Evolutionary conservation across 257 asterid species (phyloP), one percentile per base, ranked within the genome.

Genomic region (Jacaranda copaia): DNA sequence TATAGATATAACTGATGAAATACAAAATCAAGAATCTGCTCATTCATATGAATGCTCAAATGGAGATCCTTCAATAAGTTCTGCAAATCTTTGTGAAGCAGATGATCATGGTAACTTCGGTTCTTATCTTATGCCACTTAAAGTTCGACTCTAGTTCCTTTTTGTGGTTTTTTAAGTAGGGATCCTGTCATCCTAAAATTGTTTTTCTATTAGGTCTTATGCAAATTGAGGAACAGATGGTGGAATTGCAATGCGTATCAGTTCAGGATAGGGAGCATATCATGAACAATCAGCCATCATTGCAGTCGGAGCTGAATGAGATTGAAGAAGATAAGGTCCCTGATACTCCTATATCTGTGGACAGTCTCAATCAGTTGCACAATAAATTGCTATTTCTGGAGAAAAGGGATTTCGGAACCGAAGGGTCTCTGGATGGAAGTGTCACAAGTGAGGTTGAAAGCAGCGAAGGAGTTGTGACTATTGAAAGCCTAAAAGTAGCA

Each of bases 381-480:
- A 42, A 42, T 6, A 42, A 42, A 42, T 42, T 42, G 46, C 46
- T 42, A 42, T 42, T 42, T 42, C 46, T 42, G 46, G 46, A 42
- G 46, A 42, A 42, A 42, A 42, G 81, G 58, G 94, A 86, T 81
- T 81, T 55, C 0, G 90, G 85, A 20, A 71, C 84, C 25, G 90
- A 90, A 63, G 92, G 79, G 68, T 87, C 96, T 4, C 60, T 88
- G 39, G 96, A 88, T 80, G 96, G 89, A 76, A 88, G 92, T 82
- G 83, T 85, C n/a, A 70, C 80, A 15, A 86, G 91, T 74, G 92
- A 88, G 70, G 69, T 84, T 36, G 95, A 89, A 64, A 80, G 85
- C 12, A 81, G 84, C 8, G 91, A 85, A 43, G 87, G 81, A 62
- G 79, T 74, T 55, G 66, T 75, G 36, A 79, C 89, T 0, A 42